phyloP scores from a whole-genome alignment of 768 basidiomycete genomes.

The Amanita molliuscula region DNA sequence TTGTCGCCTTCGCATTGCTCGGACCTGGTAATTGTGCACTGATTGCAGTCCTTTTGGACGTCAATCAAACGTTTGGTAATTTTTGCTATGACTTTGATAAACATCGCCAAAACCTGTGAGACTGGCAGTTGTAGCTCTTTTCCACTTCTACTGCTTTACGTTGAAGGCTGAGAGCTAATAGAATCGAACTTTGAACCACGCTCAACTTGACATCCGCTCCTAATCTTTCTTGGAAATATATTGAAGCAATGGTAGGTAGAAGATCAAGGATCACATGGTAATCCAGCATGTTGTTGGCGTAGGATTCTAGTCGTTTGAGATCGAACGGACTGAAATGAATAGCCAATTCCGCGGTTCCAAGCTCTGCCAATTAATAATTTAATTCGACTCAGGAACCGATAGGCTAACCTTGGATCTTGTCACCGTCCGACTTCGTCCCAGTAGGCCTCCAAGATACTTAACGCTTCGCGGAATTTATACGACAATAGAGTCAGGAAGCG shows the following conservation, averaged over 20 bases:
- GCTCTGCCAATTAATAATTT: constrained; percentile 14
- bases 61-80: constrained; percentile 66
- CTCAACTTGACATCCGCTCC: constrained; percentile 61
- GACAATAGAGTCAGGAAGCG: constrained; percentile 86
- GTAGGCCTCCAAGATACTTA: constrained; percentile 80
- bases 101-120: constrained; percentile 80
- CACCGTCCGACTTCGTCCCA: constrained; percentile 37
- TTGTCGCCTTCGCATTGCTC: constrained; percentile 2
- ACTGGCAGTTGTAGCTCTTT: constrained; percentile 75
- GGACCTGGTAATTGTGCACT: constrained; percentile 39
- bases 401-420: constrained; percentile 26
- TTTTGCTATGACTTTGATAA: constrained; percentile 85
- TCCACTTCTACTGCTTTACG: constrained; percentile 85
- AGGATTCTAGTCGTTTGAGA: constrained; percentile 90
- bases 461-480: constrained; percentile 85
- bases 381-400: neutral
- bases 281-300: constrained; percentile 92
- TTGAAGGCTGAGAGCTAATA: constrained; percentile 85
- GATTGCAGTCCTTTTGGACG: constrained; percentile 71
- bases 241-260: constrained; percentile 66
- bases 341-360: constrained; percentile 33
- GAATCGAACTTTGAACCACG: constrained; percentile 85
- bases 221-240: constrained; percentile 76
- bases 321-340: constrained; percentile 82
- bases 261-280: constrained; percentile 95